These are phyloP conservation scores for Leccinellum albellum DNA, from an alignment of 768 basidiomycete genomes.

Conservation along the genomic window DNA sequence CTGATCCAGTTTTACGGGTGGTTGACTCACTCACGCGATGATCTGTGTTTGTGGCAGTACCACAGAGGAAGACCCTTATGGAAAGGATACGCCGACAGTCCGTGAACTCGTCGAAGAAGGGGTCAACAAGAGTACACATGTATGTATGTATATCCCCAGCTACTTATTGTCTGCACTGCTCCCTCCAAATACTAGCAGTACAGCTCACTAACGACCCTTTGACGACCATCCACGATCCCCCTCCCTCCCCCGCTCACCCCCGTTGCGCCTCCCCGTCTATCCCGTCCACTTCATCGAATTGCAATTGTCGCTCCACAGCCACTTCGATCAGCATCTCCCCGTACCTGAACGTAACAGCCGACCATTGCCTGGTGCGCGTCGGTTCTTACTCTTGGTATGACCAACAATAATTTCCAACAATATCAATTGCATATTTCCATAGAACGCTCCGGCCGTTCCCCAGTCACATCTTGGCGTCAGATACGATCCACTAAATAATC, in stretches of 20 bases:
- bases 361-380: constrained; percentile 29
- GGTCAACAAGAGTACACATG: constrained; percentile 32
- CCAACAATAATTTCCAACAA: constrained; percentile 34
- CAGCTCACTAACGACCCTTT: constrained; percentile 27
- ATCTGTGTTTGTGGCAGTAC: constrained; percentile 25
- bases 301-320: constrained; percentile 33
- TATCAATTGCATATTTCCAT: constrained; percentile 33
- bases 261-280: too few relatives aligned
- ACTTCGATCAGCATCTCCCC: constrained; percentile 31
- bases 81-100: constrained; percentile 30
- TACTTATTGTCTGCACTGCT: background rate
- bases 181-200: background rate
- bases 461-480: constrained; percentile 19
- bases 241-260: too few relatives aligned
- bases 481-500: constrained; percentile 20
- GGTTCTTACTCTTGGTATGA: constrained; percentile 32
- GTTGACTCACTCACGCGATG: constrained; percentile 19
- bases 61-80: constrained; percentile 28
- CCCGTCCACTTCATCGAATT: constrained; percentile 19
- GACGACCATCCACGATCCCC: constrained; percentile 23
- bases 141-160: constrained; percentile 21
- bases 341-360: constrained; percentile 26
- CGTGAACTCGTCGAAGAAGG: constrained; percentile 15
- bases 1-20: constrained; percentile 9
- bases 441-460: constrained; percentile 30